These are phyloP conservation scores for Penicillium taxi DNA, from an alignment of 495 filamentous ascomycete species.

Conservation along the genomic window DNA sequence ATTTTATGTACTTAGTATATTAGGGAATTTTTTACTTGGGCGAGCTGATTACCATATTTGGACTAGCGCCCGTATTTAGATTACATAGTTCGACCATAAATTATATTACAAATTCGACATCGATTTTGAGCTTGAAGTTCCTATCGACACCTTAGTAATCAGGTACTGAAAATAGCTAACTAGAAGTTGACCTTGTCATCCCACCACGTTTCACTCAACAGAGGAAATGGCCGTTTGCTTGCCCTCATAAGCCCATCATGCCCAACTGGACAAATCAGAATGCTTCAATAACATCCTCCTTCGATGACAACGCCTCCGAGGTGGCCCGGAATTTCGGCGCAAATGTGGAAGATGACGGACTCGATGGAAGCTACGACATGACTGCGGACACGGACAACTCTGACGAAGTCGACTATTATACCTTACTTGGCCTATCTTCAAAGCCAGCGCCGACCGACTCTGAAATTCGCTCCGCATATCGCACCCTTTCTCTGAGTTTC, in stretches of 20 bases:
- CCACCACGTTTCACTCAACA: slow-evolving; percentile 2
- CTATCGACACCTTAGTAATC: no score
- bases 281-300: slow-evolving; percentile 11
- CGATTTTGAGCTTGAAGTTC: no score
- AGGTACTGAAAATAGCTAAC: no score
- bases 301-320: slow-evolving; percentile 8
- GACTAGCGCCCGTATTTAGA: no score
- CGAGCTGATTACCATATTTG: no score
- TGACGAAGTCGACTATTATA: slow-evolving; percentile 40
- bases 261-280: no score
- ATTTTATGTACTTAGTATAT: no score
- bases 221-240: not conserved
- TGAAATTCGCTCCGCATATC: slow-evolving; percentile 47
- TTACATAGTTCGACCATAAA: no score
- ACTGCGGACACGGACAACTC: slow-evolving; percentile 22
- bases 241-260: not conserved
- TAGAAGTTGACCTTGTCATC: slow-evolving; percentile 6
- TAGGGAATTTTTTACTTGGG: no score
- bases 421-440: slow-evolving; percentile 41
- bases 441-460: slow-evolving; percentile 38
- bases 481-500: slow-evolving; percentile 46
- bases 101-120: no score
- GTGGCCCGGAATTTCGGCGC: slow-evolving; percentile 14
- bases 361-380: slow-evolving; percentile 18
- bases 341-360: slow-evolving; percentile 17